phyloP scores from a whole-genome alignment of 2,329 filamentous ascomycete species.

The Aspergillus pseudotamarii region DNA sequence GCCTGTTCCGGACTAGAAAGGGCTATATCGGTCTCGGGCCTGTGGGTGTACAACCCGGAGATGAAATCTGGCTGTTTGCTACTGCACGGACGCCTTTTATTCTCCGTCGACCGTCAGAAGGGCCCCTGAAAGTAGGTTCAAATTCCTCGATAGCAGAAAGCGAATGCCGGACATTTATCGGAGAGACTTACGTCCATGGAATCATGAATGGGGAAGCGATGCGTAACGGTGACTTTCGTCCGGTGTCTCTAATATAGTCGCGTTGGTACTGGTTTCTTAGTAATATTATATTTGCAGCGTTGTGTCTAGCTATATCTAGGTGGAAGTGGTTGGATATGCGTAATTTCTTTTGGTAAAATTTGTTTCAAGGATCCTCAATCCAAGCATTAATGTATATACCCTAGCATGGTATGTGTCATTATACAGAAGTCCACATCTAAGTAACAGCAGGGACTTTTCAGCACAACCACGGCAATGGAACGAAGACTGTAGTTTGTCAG shows the following conservation, averaged over 20 bases:
- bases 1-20: not conserved
- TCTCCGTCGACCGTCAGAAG: not conserved
- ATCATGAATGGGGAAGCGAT: not conserved
- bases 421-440: no score
- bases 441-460: no score
- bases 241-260: not conserved
- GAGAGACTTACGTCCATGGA: not conserved
- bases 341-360: no score
- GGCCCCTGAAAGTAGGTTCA: not conserved
- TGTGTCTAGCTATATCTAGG: no score
- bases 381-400: no score
- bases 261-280: no score
- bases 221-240: not conserved
- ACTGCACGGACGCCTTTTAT: not conserved
- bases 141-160: not conserved
- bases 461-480: no score
- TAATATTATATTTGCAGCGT: no score
- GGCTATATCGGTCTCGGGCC: not conserved
- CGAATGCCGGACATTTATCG: not conserved
- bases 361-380: no score
- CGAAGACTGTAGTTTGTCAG: no score
- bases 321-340: no score
- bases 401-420: no score
- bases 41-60: not conserved
- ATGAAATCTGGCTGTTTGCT: not conserved